Base-by-base conservation (phyloP, 805 yeast species). In the Debaryomyces maramus region DNA sequence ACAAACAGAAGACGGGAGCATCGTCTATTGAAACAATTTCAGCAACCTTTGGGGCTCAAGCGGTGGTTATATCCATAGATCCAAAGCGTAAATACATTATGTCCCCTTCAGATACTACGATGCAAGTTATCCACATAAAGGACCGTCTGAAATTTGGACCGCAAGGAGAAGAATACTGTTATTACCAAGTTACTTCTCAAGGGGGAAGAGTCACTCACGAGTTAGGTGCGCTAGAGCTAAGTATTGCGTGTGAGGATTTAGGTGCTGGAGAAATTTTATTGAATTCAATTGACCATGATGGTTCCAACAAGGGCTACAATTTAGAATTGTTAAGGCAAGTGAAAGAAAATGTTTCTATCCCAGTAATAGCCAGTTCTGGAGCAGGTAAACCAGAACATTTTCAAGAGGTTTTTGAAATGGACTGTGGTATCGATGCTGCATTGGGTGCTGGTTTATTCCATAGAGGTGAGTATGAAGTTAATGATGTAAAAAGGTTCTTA, bases 361-460 rank as follows among this genome's bases (percentile, higher is more conserved):
- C 99, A 0, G 97, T 93, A 2, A 93, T 93, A 61, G 98, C 99
- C 0, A 89, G 97, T 5, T 84, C 95, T 46, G 99, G 99, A 40
- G 99, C 99, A 5, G 99, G 99, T 37, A 78, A 70, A 16, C 99
- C 99, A 1, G 76, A 72, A 36, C 98, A 93, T 65, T 93, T 93
- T 60, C 80, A 79, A 47, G 88, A 93, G 48, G 99, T 88, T 2
- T 93, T 93, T 56, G 73, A 70, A 33, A 45, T 65, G 56, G 72
- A 83, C 32, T 89, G 97, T 11, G 72, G 77, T 5, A 84, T 93
- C 1, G 99, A 93, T 66, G 99, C 99, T 31, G 98, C 99, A 13
- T 73, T 93, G 29, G 99, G 99, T 27, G 99, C 99, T 3, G 99
- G 99, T 32, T 85, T 93, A 83, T 93, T 93, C 73, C 99, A 93